phyloP scores from a whole-genome alignment of 108 stramenopile genomes.

The Bacterosira constricta region DNA sequence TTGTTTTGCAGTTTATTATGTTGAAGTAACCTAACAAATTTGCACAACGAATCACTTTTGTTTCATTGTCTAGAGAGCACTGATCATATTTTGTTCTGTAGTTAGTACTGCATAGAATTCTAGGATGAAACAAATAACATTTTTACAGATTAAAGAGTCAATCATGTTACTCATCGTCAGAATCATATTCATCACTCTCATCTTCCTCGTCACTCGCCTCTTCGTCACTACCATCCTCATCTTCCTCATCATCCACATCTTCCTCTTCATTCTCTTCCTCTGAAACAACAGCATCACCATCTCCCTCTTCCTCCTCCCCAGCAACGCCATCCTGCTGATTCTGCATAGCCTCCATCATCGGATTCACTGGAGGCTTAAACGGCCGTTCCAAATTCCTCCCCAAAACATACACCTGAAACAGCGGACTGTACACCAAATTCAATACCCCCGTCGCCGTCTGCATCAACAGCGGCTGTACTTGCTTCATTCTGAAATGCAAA shows the following conservation, averaged over 20 bases:
- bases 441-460: constrained; percentile 66
- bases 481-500: constrained; percentile 83
- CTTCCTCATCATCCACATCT: constrained; percentile 17
- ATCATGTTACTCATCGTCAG: background rate
- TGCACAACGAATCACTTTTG: background rate
- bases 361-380: constrained; percentile 48
- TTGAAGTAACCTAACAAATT: background rate
- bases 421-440: constrained; percentile 79
- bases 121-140: background rate
- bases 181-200: constrained; percentile 17
- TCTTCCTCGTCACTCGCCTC: constrained; percentile 32
- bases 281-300: background rate
- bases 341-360: constrained; percentile 25
- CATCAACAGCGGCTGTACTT: constrained; percentile 79
- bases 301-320: background rate
- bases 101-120: background rate
- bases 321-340: background rate
- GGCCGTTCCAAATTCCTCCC: constrained; percentile 87
- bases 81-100: background rate
- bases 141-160: too few relatives aligned
- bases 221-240: background rate
- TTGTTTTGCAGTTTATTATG: background rate
- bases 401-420: constrained; percentile 84
- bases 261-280: constrained; percentile 4
- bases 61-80: background rate